Evolutionary conservation across 345 rosid species (phyloP).

Genomic region (thale cress (Arabidopsis thaliana)): DNA sequence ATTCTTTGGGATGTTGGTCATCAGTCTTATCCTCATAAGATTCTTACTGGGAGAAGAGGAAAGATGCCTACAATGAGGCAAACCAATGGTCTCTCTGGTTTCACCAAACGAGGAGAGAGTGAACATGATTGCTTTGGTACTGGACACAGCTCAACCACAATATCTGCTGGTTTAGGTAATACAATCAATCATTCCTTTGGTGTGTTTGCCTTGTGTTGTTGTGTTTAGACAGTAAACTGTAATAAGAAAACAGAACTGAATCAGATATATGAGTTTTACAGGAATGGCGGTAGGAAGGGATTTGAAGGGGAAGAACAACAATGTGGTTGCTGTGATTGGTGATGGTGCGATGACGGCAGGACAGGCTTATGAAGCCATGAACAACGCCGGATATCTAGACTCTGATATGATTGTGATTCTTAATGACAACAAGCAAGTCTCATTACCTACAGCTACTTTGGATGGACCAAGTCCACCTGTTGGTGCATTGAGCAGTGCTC

Average conservation of each 20-base stretch:
- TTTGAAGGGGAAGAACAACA: slow-evolving; percentile 74
- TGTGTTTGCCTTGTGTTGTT: slow-evolving; percentile 14
- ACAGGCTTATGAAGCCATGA: slow-evolving; percentile 99
- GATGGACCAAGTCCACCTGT: slow-evolving; percentile 98
- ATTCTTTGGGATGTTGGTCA: slow-evolving; percentile 99
- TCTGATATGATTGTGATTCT: slow-evolving; percentile 97
- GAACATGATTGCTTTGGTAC: slow-evolving; percentile 95
- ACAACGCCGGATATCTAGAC: slow-evolving; percentile 95
- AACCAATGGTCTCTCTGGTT: slow-evolving; percentile 88
- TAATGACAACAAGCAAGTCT: slow-evolving; percentile 97
- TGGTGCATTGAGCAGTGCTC: slow-evolving; percentile 98
- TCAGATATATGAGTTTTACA: slow-evolving; percentile 26
- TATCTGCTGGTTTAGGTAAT: slow-evolving; percentile 94
- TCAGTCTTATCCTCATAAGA: slow-evolving; percentile 98
- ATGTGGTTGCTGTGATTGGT: slow-evolving; percentile 85
- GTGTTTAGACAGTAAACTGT: neutral
- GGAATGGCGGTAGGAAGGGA: slow-evolving; percentile 99
- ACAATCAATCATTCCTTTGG: neutral
- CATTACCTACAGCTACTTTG: slow-evolving; percentile 88
- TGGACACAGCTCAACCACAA: slow-evolving; percentile 93
- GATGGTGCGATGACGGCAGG: slow-evolving; percentile 99
- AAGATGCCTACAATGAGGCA: slow-evolving; percentile 91
- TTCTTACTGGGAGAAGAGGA: slow-evolving; percentile 92
- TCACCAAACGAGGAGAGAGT: slow-evolving; percentile 89
- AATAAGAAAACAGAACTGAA: neutral